A percentile compares a stretch with the other conserved stretches of the same genome.
Evolutionary conservation across 208 protist genomes (phyloP).

Genomic region (Trypanosoma rangeli): DNA sequence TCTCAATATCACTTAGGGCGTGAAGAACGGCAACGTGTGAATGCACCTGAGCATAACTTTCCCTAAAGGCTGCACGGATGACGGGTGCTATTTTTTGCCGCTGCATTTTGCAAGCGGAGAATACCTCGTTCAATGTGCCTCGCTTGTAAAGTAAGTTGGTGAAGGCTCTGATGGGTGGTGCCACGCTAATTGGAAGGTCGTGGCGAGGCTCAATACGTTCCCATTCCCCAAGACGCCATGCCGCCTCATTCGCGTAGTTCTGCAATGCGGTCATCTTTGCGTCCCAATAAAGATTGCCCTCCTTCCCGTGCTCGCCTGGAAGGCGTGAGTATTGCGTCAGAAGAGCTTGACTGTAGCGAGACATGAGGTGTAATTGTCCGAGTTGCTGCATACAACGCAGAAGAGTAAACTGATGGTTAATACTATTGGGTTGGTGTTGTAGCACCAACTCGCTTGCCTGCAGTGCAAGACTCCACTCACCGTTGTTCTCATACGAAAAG

Average conservation of each 20-base stretch:
- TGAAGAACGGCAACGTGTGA: conserved; percentile 67
- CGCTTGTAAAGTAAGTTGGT: conserved; percentile 19
- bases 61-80: conserved; percentile 55
- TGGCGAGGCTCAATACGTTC: conserved; percentile 40
- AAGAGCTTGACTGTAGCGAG: conserved; percentile 53
- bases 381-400: conserved; percentile 86
- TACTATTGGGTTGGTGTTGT: conserved; percentile 62
- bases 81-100: conserved; percentile 53
- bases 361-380: conserved; percentile 86
- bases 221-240: conserved; percentile 87
- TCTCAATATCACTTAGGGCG: conserved; percentile 76
- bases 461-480: conserved; percentile 77
- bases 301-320: background rate
- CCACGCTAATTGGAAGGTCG: conserved; percentile 42
- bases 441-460: conserved; percentile 80
- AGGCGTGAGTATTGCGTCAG: conserved; percentile 13
- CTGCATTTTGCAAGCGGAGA: conserved; percentile 23
- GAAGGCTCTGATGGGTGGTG: conserved; percentile 32
- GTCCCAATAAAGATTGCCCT: conserved; percentile 11
- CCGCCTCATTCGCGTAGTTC: conserved; percentile 84
- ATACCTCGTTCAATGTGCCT: conserved; percentile 25
- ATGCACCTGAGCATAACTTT: conserved; percentile 77
- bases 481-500: conserved; percentile 84
- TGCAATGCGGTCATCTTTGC: conserved; percentile 38
- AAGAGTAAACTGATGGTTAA: conserved; percentile 70